Evolutionary conservation across 2,329 filamentous ascomycete genomes (phyloP), one percentile per base, ranked within the genome.

Genomic region (Anthostomella pinea): DNA sequence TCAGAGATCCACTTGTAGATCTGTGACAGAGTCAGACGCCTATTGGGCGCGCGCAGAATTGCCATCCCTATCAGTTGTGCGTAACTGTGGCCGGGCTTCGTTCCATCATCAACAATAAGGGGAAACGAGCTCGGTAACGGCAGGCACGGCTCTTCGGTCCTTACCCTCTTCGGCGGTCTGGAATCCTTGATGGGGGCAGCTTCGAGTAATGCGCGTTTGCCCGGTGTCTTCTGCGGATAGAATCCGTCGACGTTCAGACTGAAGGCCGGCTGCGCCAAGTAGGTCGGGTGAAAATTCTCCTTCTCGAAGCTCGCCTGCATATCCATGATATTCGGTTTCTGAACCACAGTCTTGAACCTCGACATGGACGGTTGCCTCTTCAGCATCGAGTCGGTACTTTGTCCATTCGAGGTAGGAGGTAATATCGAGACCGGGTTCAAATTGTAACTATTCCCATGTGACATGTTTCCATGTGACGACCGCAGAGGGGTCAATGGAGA

Each of bases 1-100:
- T 94, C 87, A n/a, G 88, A 94, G 54, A 98, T 97, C 91, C 93
- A 98, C 60, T 95, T 95, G 75, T 97, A 98, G 52, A 98, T 98
- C 63, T 96, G 89, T 17, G 89, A 82, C 13, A 98, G 75, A 1
- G 93, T 97, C 45, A 97, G 73, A 34, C 87, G 84, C 42, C 89
- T 82, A 43, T 83, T 81, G 9, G 86, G 83, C 4, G 93, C 87
- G 45, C 90, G 82, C 15, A 97, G 72, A 53, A 98, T 96, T 33
- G 93, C 89, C 90, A 96, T 96, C 58, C 87, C 93, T 48, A 97
- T 97, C 51, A 98, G 75, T 52, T 85, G 86, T 14, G 93, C 91
- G 60, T 98, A 98, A 67, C 90, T 97, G 64, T 91, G 88, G 5
- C 81, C 77, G 5, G 93, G 93, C 62, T 98, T 97, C 37, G 73